A percentile compares a stretch with the other conserved stretches of the same genome.
These are phyloP conservation scores for Xylaria sp. DNA, from an alignment of 495 filamentous ascomycete genomes.

Conservation along the genomic window DNA sequence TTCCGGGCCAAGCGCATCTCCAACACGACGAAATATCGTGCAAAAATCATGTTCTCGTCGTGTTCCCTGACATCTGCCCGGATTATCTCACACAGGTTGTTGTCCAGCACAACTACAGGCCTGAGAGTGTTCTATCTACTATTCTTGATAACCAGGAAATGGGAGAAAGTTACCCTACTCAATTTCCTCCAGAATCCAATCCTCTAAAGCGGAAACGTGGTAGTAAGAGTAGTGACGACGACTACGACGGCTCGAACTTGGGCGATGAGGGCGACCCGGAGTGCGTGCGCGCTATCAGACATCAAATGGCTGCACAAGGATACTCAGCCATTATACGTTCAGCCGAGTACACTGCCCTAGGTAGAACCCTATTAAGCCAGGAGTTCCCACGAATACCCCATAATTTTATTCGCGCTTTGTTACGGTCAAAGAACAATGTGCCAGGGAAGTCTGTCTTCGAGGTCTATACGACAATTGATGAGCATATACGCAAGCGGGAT, in stretches of 20 bases:
- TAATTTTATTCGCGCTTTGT: slow-evolving; percentile 5
- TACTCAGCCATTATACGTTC: background rate
- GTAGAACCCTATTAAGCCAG: slow-evolving; percentile 34
- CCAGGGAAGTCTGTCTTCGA: slow-evolving; percentile 35
- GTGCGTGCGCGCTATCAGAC: slow-evolving; percentile 14
- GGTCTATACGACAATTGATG: slow-evolving; percentile 41
- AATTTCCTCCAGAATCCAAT: background rate
- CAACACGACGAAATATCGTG: slow-evolving; percentile 24
- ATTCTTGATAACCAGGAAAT: slow-evolving; percentile 47
- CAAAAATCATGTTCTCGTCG: slow-evolving; percentile 34
- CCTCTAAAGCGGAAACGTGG: slow-evolving; percentile 47
- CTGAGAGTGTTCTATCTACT: slow-evolving; percentile 31
- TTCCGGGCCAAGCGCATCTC: background rate
- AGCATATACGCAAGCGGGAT: slow-evolving; percentile 27
- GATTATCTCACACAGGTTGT: slow-evolving; percentile 36
- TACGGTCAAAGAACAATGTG: slow-evolving; percentile 10
- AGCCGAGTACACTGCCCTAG: slow-evolving; percentile 11
- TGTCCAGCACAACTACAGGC: slow-evolving; percentile 26
- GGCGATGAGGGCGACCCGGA: slow-evolving; percentile 16
- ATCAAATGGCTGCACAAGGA: background rate
- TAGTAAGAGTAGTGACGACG: slow-evolving; percentile 16
- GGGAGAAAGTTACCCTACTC: slow-evolving; percentile 43
- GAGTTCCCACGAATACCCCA: slow-evolving; percentile 32
- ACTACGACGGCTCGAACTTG: background rate
- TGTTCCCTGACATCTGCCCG: slow-evolving; percentile 51